These are phyloP conservation scores for Nemophila menziesii DNA, from an alignment of 257 asterid species.

Conservation along the genomic window DNA sequence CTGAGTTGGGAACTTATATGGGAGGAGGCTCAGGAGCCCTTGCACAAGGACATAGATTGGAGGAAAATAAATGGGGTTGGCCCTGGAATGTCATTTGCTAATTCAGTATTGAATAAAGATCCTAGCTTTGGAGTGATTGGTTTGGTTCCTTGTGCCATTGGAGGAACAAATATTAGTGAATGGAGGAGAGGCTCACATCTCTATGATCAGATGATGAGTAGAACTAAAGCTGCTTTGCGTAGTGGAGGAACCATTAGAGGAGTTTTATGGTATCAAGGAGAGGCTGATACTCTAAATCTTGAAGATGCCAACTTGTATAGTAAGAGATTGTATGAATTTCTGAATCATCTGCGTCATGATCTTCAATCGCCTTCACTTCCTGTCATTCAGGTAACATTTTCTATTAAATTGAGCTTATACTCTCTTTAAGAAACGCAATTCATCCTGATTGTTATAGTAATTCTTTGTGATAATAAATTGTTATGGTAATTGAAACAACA, in stretches of 20 bases:
- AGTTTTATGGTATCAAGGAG: conserved; percentile 36
- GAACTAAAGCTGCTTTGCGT: conserved; percentile 10
- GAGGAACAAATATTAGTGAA: conserved; percentile 23
- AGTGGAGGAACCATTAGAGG: conserved; percentile 15
- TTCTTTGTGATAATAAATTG: too few species aligned
- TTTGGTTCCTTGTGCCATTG: conserved; percentile 31
- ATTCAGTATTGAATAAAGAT: conserved; percentile 10
- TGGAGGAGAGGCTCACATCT: conserved; percentile 21
- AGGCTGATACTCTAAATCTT: conserved; percentile 8
- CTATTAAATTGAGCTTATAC: too few species aligned
- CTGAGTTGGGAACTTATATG: conserved; percentile 12
- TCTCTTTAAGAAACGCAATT: too few species aligned
- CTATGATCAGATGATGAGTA: conserved; percentile 17
- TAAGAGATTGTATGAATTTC: conserved; percentile 15
- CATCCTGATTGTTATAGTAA: too few species aligned
- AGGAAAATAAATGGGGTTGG: conserved; percentile 21
- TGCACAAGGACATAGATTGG: conserved; percentile 27
- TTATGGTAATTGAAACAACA: too few species aligned
- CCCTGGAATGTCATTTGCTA: conserved; percentile 30
- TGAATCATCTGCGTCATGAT: conserved; percentile 17
- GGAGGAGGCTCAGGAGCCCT: conserved; percentile 29
- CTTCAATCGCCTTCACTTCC: conserved; percentile 11
- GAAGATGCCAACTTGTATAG: conserved; percentile 18
- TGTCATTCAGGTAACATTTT: conserved; percentile 16
- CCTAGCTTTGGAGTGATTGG: conserved; percentile 13